Base-by-base conservation (phyloP, 1,139 yeast genomes). In the Casaregolazyma suthepensis region DNA sequence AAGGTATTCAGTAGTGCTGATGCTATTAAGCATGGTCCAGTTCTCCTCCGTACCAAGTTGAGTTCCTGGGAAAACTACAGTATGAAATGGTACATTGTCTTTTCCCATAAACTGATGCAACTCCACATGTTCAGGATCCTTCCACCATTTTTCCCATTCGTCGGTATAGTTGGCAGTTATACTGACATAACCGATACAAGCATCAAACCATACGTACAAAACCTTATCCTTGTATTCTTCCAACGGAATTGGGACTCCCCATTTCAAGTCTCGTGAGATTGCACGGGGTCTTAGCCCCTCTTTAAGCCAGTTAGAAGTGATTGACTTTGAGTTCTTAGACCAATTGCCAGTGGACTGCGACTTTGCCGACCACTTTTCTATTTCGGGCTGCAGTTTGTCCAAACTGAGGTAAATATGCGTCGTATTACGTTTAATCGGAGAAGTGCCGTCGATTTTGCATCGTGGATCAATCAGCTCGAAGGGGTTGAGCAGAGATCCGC, bases 171-270 rank as follows among this genome's bases (percentile, higher is more conserved):
- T 87, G 35, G 98, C 97, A 43, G 99, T 94, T 65, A 93, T 93
- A 52, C 97, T 89, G 58, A 91, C 83, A 69, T 93, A 93, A 45
- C 99, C 99, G 63, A 93, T 91, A 48, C 96, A 82, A 46, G 99
- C 99, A 73, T 93, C 99, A 63, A 93, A 93, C 99, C 99, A 93
- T 57, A 93, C 99, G 67, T 93, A 93, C 66, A 93, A 76, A 15
- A 93, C 99, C 73, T 93, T 93, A 52, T 89, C 84, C 61, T 85
- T 82, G 74, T 79, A 93, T 19, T 67, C 70, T 61, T 87, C 83
- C 61, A 87, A 75, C 51, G 99, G 99, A 37, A 93, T 98, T 3
- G 98, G 97, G 9, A 96, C 90, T 68, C 99, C 99, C 99, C 99
- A 93, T 52, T 83, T 83, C 68, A 93, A 80, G 70, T 93, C 99